Base-by-base conservation (phyloP, 805 yeast species). In the Kodamaea laetipori region DNA sequence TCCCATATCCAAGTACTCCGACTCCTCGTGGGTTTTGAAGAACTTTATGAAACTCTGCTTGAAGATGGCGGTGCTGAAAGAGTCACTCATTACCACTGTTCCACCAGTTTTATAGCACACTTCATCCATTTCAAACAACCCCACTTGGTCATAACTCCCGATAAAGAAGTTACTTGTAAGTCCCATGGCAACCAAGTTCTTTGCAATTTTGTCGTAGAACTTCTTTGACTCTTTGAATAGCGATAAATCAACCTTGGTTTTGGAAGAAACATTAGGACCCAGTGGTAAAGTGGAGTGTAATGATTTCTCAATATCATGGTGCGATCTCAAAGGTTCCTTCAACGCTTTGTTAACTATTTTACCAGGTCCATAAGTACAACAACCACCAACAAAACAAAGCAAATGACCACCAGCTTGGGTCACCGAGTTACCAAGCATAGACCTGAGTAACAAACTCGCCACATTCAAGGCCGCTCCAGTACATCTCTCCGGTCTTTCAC, bases 131-230 rank as follows among this genome's bases (percentile, higher is more conserved):
- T 82, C 89, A 49, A 65, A 76, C 24, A 82, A 64, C 0, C 89
- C 89, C 34, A 81, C 73, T 59, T 82, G 89, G 58, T 82, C 88
- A 57, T 82, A 82, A 9, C 83, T 73, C 11, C 88, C 88, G 45
- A 80, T 74, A 50, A 81, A 81, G 15, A 81, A 58, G 53, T 80
- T 78, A 36, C 81, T 66, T 4, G 81, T 67, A 42, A 79, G 74
- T 0, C 86, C 86, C 48, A 73, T 69, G 3, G 63, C 49, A 0
- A 80, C 71, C 16, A 79, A 67, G 12, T 55, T 57, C 18, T 67
- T 64, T 2, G 86, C 77, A n/a, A 82, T 58, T 6, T 64, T 62
- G 6, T 68, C 66, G 58, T 80, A 82, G 54, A 68, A 81, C 37
- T 63, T 58, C 37, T 63, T 66, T 4, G 81, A 79, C 39, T 50